phyloP scores from a whole-genome alignment of 768 basidiomycete species.

The Tephrocybe sp. region DNA sequence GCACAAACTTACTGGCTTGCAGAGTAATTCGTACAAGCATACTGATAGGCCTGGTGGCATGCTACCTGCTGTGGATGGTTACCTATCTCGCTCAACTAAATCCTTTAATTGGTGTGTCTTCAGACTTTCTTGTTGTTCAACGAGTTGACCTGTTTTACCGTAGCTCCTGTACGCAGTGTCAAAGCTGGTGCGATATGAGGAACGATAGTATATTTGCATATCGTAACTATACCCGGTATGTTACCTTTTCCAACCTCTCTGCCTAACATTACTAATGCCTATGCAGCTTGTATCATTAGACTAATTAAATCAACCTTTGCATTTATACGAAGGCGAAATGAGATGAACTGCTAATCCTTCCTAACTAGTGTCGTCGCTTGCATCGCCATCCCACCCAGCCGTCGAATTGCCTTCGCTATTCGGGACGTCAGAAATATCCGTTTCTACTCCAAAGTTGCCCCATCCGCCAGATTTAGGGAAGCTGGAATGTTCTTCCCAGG shows the following conservation, averaged over 20 bases:
- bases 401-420: conserved; percentile 31
- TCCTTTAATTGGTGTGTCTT: conserved; percentile 70
- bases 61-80: conserved; percentile 96
- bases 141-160: background rate
- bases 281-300: conserved; percentile 26
- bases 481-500: conserved; percentile 1
- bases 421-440: conserved; percentile 10
- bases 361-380: conserved; percentile 36
- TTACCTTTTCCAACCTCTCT: background rate
- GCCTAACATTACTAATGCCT: background rate
- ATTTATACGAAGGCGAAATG: background rate
- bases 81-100: conserved; percentile 96
- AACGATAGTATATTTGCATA: background rate
- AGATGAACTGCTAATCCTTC: background rate
- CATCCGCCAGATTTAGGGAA: background rate
- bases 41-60: conserved; percentile 74
- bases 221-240: conserved; percentile 33
- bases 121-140: background rate
- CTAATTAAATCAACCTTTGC: conserved; percentile 15
- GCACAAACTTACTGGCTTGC: conserved; percentile 8
- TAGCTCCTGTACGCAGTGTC: conserved; percentile 8
- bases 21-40: conserved; percentile 83
- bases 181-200: conserved; percentile 8
- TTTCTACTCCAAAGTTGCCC: conserved; percentile 4
- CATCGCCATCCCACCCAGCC: conserved; percentile 45